Conservation (phyloP, 2,329 filamentous ascomycete genomes). For the Exophiala oligosperma region DNA sequence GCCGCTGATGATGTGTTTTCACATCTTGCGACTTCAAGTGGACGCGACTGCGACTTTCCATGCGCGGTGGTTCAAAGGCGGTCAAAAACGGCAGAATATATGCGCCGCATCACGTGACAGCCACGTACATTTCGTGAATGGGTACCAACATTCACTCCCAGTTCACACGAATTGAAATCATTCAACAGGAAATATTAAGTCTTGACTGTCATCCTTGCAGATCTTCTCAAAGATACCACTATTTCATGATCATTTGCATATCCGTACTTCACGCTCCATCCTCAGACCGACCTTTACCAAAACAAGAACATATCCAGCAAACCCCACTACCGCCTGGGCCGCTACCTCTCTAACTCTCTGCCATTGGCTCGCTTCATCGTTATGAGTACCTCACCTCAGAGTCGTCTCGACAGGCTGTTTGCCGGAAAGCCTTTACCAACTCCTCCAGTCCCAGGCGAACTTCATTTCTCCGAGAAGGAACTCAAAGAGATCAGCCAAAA, state of each 20-base stretch:
- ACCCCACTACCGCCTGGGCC: neutral
- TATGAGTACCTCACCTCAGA: slow-evolving; percentile 23
- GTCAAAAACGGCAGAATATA: slow-evolving; percentile 11
- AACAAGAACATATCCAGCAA: too few relatives aligned
- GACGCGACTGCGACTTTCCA: neutral
- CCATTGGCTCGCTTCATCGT: neutral
- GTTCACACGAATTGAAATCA: too few relatives aligned
- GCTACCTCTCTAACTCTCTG: neutral
- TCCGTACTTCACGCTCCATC: too few relatives aligned
- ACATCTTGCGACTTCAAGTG: neutral
- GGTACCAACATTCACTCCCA: too few relatives aligned
- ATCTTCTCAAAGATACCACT: too few relatives aligned
- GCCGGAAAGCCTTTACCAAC: slow-evolving; percentile 10
- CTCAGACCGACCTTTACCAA: too few relatives aligned
- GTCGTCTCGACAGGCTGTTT: slow-evolving; percentile 22
- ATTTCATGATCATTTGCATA: too few relatives aligned
- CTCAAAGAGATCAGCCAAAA: slow-evolving; percentile 12
- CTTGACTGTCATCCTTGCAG: too few relatives aligned
- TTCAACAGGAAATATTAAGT: too few relatives aligned
- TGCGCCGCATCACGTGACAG: slow-evolving; percentile 4
- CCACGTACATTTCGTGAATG: too few relatives aligned
- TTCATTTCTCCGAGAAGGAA: slow-evolving; percentile 22
- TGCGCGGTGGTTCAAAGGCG: slow-evolving; percentile 8
- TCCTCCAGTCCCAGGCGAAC: slow-evolving; percentile 9
- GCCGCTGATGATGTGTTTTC: too few relatives aligned